phyloP scores from a whole-genome alignment of 108 stramenopile genomes.

The Nitzschia palea region DNA sequence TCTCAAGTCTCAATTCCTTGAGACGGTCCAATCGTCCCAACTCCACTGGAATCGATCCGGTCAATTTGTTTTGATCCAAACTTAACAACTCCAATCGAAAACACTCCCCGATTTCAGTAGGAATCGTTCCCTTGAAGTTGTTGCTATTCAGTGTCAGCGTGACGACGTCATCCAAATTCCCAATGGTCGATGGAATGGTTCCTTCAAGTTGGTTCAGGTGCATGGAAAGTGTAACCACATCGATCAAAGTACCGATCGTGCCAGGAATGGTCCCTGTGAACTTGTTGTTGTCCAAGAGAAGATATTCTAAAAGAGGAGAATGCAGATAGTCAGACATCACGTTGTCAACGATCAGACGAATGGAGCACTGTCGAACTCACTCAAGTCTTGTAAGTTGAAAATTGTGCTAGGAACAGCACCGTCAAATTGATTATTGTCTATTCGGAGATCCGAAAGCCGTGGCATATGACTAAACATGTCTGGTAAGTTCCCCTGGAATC shows the following conservation, averaged over 20 bases:
- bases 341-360: not conserved
- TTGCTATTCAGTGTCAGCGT: constrained; percentile 20
- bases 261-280: constrained; percentile 30
- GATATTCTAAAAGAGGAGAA: not conserved
- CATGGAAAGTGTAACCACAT: constrained; percentile 17
- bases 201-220: constrained; percentile 34
- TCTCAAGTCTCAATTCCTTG: constrained; percentile 21
- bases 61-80: constrained; percentile 29
- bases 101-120: constrained; percentile 20
- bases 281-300: constrained; percentile 33
- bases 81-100: constrained; percentile 15
- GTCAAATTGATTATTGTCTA: constrained; percentile 34
- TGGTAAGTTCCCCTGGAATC: constrained; percentile 26
- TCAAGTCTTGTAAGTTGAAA: constrained; percentile 28
- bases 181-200: constrained; percentile 35
- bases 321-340: not conserved
- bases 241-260: constrained; percentile 20
- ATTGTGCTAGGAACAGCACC: constrained; percentile 50
- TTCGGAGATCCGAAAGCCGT: constrained; percentile 20
- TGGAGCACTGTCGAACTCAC: not conserved
- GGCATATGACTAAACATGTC: constrained; percentile 19
- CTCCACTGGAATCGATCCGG: constrained; percentile 37
- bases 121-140: constrained; percentile 29
- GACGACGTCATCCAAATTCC: constrained; percentile 26
- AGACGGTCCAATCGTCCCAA: constrained; percentile 25